Conservation (phyloP, 176 grass and related monocot species). For the Oryza meyeriana region DNA sequence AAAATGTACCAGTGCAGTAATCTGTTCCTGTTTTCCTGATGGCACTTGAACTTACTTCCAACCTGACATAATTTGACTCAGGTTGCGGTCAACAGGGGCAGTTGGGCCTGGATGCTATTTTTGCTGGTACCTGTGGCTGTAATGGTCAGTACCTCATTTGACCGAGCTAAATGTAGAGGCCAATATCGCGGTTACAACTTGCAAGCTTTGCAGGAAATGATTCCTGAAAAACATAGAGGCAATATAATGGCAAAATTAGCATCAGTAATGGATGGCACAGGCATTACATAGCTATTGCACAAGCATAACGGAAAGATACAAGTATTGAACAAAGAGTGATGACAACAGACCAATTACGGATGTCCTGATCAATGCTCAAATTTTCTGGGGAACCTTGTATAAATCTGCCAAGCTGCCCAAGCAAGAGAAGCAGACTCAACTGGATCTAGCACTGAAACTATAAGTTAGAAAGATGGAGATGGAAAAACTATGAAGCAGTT, state of each 20-base stretch:
- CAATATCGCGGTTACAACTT: not conserved
- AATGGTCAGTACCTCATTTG: not conserved
- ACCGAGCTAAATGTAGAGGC: not conserved
- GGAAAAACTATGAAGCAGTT: not conserved
- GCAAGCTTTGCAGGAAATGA: not conserved
- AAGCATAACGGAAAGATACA: not conserved
- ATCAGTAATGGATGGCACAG: not conserved
- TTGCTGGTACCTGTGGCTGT: not conserved
- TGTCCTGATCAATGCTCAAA: not conserved
- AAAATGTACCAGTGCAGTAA: slow-evolving; percentile 37
- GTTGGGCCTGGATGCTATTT: not conserved
- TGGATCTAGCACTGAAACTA: slow-evolving; percentile 24
- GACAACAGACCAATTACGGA: not conserved
- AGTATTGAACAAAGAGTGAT: slow-evolving; percentile 1
- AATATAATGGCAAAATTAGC: not conserved
- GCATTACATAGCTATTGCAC: not conserved
- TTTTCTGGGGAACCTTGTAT: not conserved
- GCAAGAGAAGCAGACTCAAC: not conserved
- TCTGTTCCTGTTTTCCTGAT: slow-evolving; percentile 31
- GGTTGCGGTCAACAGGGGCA: not conserved
- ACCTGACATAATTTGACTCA: slow-evolving; percentile 11
- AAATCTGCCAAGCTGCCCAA: not conserved
- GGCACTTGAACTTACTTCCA: slow-evolving; percentile 45
- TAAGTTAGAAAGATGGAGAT: slow-evolving; percentile 9
- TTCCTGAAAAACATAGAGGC: slow-evolving; percentile 12